Base-by-base conservation (phyloP, 2,329 filamentous ascomycete species). In the Cadophora sp. region DNA sequence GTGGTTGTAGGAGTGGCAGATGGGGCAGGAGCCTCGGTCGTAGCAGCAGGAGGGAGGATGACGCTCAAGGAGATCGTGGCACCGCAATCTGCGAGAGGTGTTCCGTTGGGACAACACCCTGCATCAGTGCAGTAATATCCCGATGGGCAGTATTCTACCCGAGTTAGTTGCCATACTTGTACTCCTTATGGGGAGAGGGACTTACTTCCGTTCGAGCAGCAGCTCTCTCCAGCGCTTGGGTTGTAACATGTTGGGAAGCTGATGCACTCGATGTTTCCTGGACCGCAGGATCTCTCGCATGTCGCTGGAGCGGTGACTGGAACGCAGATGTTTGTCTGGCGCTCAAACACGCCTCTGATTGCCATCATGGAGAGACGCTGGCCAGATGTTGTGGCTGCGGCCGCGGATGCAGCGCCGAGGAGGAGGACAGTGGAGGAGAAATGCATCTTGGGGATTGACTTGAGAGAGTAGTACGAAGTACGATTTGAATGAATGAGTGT, bases 161-260 rank as follows among this genome's bases (percentile, higher is more conserved):
- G n/a, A 14, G 8, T 63, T 41, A 55, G 39, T 43, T 43, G 9
- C 4, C 20, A 14, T 8, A 20, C 14, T 30, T 6, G 14, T 1
- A 45, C 5, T 20, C 11, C 22, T 55, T 30, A 30, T 4, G n/a
- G 48, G 9, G 16, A 11, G 14, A 11, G 14, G 0, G 13, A 51
- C 59, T 41, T 18, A 63, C 61, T 63, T 55, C 61, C 61, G 39
- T 63, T 45, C 9, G 61, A 63, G 18, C 61, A 63, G 50, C 61
- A 55, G 36, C 48, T 63, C 36, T 63, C 61, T 20, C 61, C 61
- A 13, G 48, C 61, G 18, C 61, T 47, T 18, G 61, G 61, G 39
- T 63, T 63, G 22, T 63, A 63, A 36, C 61, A 63, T 11, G 48
- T 55, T 27, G 61, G 61, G 24, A 63, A 63, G 13, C 50, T 45